Evolutionary conservation across 2,329 filamentous ascomycete species (phyloP).

Genomic region (Diplodia intermedia): DNA sequence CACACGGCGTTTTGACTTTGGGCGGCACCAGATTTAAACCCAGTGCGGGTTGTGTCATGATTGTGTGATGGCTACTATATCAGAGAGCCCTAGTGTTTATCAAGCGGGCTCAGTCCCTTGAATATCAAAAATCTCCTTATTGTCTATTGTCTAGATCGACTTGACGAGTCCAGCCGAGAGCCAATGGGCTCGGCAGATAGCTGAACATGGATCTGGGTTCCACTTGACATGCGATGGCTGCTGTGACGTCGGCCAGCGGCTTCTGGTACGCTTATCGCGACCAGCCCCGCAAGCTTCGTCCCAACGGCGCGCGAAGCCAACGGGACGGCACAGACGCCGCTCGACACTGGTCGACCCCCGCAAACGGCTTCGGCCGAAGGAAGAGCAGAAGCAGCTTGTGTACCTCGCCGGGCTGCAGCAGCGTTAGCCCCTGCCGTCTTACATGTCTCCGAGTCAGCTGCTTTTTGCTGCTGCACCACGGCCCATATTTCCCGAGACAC

Average conservation of each 20-base stretch:
- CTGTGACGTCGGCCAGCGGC: not conserved
- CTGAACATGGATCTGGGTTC: conserved; percentile 18
- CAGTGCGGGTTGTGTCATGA: conserved; percentile 26
- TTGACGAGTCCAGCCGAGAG: not conserved
- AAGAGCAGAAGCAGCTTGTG: not conserved
- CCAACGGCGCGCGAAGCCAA: not conserved
- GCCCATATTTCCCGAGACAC: conserved; percentile 20
- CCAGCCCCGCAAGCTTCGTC: not conserved
- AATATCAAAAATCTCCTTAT: conserved; percentile 22
- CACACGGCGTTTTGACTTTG: not conserved
- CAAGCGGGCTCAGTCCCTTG: conserved; percentile 16
- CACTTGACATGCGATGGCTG: not conserved
- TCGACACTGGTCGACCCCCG: no score
- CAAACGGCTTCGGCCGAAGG: conserved; percentile 20
- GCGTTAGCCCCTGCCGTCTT: not conserved
- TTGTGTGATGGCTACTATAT: conserved; percentile 25
- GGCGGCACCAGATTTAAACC: conserved; percentile 21
- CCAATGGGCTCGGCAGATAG: not conserved
- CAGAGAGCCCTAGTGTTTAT: conserved; percentile 12
- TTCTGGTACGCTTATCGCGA: not conserved
- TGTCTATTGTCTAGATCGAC: conserved; percentile 18
- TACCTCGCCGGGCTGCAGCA: not conserved
- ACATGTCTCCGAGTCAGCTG: conserved; percentile 3
- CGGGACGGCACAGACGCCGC: not conserved
- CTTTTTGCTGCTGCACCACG: conserved; percentile 14